phyloP scores from a whole-genome alignment of 2,329 filamentous ascomycete species.

The Trichoderma atrobrunneum region DNA sequence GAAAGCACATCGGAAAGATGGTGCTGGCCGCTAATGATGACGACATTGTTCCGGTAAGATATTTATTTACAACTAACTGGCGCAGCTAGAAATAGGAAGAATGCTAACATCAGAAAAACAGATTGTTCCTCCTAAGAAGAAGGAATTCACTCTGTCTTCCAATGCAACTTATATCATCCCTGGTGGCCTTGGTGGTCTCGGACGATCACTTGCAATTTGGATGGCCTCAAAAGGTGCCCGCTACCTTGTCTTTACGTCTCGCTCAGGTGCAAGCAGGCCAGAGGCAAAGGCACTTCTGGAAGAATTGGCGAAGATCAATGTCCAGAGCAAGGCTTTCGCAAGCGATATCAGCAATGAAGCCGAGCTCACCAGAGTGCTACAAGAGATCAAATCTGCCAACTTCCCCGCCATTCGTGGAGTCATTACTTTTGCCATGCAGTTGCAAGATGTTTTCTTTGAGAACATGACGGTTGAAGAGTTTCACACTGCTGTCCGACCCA shows the following conservation, averaged over 20 bases:
- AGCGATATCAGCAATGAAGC: neutral
- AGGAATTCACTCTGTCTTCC: neutral
- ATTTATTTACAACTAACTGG: neutral
- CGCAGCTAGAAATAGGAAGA: accelerated
- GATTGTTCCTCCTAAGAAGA: neutral
- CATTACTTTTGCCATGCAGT: neutral
- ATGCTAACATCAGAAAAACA: neutral
- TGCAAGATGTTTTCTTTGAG: neutral
- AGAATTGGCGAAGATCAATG: neutral
- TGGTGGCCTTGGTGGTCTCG: neutral
- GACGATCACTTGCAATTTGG: neutral
- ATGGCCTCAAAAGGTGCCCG: neutral
- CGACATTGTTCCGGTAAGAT: neutral
- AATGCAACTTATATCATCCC: neutral
- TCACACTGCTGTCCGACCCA: neutral
- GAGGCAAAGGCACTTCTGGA: neutral
- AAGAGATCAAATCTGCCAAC: neutral
- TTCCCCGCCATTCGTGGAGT: neutral
- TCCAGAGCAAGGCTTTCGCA: neutral
- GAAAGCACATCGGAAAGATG: neutral
- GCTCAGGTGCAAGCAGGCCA: neutral
- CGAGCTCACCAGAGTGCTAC: neutral
- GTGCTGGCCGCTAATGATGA: neutral
- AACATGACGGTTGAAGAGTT: neutral
- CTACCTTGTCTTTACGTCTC: neutral